Base-by-base conservation (phyloP, 2,329 filamentous ascomycete species). In the Aspergillus floridensis region DNA sequence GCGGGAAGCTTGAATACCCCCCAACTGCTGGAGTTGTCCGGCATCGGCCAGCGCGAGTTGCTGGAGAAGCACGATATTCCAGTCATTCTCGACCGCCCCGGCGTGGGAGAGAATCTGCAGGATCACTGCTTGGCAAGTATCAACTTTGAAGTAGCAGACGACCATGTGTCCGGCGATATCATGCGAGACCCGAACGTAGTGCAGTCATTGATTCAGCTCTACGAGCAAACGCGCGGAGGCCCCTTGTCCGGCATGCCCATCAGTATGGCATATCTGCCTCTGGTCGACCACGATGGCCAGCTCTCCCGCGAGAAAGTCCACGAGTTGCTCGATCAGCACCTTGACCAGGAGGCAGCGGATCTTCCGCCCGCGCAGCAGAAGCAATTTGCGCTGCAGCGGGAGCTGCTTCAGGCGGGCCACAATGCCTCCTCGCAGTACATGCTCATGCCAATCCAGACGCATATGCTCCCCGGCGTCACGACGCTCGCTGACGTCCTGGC, bases 11-110 rank as follows among this genome's bases (percentile, higher is more conserved):
- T 84, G 44, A 81, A 82, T 66, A 84, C 82, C 10, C 86, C 81
- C 2, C 84, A 82, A 71, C 74, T 86, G 10, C 80, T 84, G 10
- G 85, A 89, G 64, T 74, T 87, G 2, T 87, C 85, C 0, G 86
- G 86, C 0, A 79, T 89, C 35, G 86, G 87, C 3, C 74, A 77
- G 48, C 71, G 76, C 3, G 69, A 76, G 1, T 66, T 82, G 16
- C 73, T 84, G 7, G 60, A 73, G 4, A 67, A 68, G 2, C 76
- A 76, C 6, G 74, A 74, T 1, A 76, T 84, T n/a, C 67, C 76
- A 4, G 70, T 77, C 12, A 74, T 78, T 49, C 70, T 84, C 19
- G 71, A 77, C 41, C 79, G 78, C 46, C 74, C 77, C 1, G 75
- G 73, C 5, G 80, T 84, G 4, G 82, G 82, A 8, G 78, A 78